Conservation (phyloP, 139 green algal genomes). For the Pedinophyceae sp. region DNA sequence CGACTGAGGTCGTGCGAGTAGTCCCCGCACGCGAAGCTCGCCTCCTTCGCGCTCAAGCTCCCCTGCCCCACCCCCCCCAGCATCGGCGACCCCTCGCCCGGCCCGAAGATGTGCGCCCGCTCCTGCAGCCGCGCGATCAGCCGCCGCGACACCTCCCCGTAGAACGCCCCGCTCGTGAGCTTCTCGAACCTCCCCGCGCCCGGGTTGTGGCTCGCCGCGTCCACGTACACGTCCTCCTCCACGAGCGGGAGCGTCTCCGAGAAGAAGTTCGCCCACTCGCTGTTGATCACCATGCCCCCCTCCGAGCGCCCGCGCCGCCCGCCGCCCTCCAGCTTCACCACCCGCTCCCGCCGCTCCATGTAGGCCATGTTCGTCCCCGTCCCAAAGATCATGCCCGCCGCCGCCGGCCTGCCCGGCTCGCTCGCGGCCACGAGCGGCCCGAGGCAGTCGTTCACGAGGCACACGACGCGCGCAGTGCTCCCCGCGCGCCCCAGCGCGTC, state of each 20-base stretch:
- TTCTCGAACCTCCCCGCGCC: constrained; percentile 74
- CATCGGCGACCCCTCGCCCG: too few relatives aligned
- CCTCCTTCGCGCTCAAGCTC: too few relatives aligned
- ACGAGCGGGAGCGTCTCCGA: constrained; percentile 23
- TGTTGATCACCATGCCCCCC: constrained; percentile 42
- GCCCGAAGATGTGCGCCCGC: too few relatives aligned
- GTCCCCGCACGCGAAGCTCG: too few relatives aligned
- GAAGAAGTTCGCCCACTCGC: constrained; percentile 68
- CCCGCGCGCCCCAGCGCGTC: constrained; percentile 2
- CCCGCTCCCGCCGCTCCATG: constrained; percentile 26
- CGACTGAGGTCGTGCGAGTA: too few relatives aligned
- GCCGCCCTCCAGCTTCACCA: constrained; percentile 6
- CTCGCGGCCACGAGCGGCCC: constrained; percentile 47
- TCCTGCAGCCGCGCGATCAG: too few relatives aligned
- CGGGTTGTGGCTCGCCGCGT: constrained; percentile 32
- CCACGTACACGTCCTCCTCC: constrained; percentile 47
- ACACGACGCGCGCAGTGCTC: constrained; percentile 7
- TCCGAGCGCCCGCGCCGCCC: background rate
- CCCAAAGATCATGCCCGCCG: too few relatives aligned
- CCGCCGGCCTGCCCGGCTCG: too few relatives aligned
- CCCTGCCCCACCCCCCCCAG: too few relatives aligned
- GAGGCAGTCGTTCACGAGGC: constrained; percentile 70
- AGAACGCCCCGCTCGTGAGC: constrained; percentile 70
- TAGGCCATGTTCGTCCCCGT: constrained; percentile 77
- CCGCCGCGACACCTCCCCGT: constrained; percentile 47